Conservation (phyloP, 805 yeast genomes). For the Pichia nakasei region DNA sequence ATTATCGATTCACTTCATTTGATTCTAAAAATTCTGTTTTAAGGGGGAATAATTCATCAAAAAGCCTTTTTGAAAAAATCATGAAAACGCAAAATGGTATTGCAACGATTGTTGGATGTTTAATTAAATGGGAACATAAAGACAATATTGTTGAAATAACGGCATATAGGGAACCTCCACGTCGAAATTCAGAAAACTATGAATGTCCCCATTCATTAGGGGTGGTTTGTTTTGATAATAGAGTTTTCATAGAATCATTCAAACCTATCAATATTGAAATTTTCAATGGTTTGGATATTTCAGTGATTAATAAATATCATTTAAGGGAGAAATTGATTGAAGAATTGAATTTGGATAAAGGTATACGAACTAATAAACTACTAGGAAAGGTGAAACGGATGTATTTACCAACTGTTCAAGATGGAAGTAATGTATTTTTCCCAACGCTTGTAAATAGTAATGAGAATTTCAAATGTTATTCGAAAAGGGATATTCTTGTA, state of each 20-base stretch:
- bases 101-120: constrained; percentile 2
- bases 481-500: background rate
- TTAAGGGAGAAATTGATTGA: background rate
- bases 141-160: background rate
- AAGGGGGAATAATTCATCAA: no score
- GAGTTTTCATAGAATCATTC: background rate
- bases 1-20: constrained; percentile 7
- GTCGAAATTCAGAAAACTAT: background rate
- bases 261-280: background rate
- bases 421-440: background rate
- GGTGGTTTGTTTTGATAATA: background rate
- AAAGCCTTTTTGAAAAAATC: background rate
- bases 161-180: background rate
- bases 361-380: background rate
- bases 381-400: background rate
- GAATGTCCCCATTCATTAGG: background rate
- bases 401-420: background rate
- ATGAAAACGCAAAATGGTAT: background rate
- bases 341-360: no score
- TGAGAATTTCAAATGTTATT: background rate
- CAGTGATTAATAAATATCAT: background rate
- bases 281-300: background rate
- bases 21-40: constrained; percentile 4
- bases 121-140: background rate
- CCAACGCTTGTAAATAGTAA: background rate